Base-by-base conservation (phyloP, 2,329 filamentous ascomycete species). In the Pseudogymnoascus sp. region DNA sequence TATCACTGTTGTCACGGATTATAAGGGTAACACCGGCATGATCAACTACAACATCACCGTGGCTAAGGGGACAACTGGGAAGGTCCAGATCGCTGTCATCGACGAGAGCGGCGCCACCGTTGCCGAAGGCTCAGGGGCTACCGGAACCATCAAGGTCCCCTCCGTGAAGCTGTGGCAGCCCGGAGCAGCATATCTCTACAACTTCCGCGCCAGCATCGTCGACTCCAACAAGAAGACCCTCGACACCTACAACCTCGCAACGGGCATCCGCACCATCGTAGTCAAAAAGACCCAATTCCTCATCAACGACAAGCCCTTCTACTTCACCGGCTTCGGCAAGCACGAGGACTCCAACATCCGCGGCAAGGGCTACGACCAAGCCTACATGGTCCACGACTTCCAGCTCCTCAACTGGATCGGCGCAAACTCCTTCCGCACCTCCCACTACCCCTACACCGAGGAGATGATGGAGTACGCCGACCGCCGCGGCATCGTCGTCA, bases 301-400 rank as follows among this genome's bases (percentile, higher is more conserved):
- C 7, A 71, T 73, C 64, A 73, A 73, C 59, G 64, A 60, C 23
- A 66, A 68, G 10, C 69, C 70, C 0, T 73, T 73, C 61, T 73
- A 72, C 63, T 73, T 73, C 23, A 71, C 67, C 1, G 71, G 71
- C 12, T 73, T 72, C 21, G 71, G 71, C 35, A 73, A 67, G 60
- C 71, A 73, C 47, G 70, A 73, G 28, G 71, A 73, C 42, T 62
- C 64, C 7, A 61, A 66, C 2, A 59, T 73, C n/a, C 70, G 71
- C 10, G 71, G 69, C 3, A 72, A 71, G 38, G 72, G 70, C 16
- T 67, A 71, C 63, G 71, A 73, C 10, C 66, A 67, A 11, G 70
- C 70, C 1, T 72, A 70, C 64, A 70, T 73, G 69, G 65, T 73
- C 2, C 72, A 72, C 56, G 72, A 73, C 59, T 73, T 72, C 61